Evolutionary conservation across 495 filamentous ascomycete species (phyloP).

Genomic region (Cercophora samala): DNA sequence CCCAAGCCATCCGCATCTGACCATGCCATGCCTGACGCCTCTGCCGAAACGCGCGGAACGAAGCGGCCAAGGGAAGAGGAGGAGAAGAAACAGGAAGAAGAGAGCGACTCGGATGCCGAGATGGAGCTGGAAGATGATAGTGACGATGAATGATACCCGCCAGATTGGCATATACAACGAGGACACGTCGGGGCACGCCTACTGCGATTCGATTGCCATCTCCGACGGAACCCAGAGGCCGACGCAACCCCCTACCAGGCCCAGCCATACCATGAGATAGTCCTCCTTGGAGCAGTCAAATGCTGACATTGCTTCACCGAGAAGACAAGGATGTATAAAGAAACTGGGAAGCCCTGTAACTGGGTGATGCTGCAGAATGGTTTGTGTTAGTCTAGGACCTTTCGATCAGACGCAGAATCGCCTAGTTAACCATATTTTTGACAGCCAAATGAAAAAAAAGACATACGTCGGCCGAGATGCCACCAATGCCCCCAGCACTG

Average conservation of each 20-base stretch:
- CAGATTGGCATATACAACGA: neutral
- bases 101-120: constrained; percentile 62
- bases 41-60: constrained; percentile 45
- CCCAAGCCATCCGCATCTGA: constrained; percentile 42
- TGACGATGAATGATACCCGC: constrained; percentile 49
- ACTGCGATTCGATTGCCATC: constrained; percentile 40
- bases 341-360: constrained; percentile 67
- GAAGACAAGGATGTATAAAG: constrained; percentile 83
- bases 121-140: constrained; percentile 79
- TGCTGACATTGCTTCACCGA: constrained; percentile 68
- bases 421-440: constrained; percentile 45
- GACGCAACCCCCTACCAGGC: constrained; percentile 68
- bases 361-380: constrained; percentile 68
- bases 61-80: constrained; percentile 70
- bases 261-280: constrained; percentile 80
- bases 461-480: constrained; percentile 71
- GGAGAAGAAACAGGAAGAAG: constrained; percentile 55
- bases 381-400: constrained; percentile 46
- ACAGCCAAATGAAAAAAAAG: constrained; percentile 33
- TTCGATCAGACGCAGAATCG: constrained; percentile 31
- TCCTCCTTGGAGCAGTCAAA: constrained; percentile 54
- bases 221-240: constrained; percentile 66
- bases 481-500: constrained; percentile 64
- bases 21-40: constrained; percentile 44
- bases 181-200: neutral